Percentiles rank a stretch among this genome's conserved stretches.
Evolutionary conservation across 2,329 filamentous ascomycete species (phyloP).

Genomic region (Apiospora kogelbergensis): DNA sequence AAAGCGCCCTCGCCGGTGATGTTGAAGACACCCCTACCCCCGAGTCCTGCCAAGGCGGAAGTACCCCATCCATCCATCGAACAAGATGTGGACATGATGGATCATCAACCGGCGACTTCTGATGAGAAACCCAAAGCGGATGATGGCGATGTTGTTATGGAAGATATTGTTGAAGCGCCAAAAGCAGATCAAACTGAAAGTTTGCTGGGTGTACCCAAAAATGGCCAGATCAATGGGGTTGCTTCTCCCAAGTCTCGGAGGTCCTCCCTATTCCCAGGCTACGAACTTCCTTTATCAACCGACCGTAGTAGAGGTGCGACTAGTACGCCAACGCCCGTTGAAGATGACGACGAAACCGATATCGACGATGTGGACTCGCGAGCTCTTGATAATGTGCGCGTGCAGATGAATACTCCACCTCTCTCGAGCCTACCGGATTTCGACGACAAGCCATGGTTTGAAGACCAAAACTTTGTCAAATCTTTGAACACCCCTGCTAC

Average conservation of each 20-base stretch:
- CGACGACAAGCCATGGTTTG: conserved; percentile 45
- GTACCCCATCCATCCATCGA: conserved; percentile 29
- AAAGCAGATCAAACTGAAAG: not conserved
- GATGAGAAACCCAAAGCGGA: conserved; percentile 23
- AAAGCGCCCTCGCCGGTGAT: conserved; percentile 18
- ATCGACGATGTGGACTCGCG: conserved; percentile 53
- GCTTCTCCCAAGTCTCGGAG: conserved; percentile 18
- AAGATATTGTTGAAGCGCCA: conserved; percentile 28
- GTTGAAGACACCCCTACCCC: conserved; percentile 12
- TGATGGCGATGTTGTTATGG: conserved; percentile 37
- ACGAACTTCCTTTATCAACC: conserved; percentile 24
- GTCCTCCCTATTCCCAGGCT: conserved; percentile 25
- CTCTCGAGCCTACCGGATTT: conserved; percentile 53
- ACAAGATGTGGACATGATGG: conserved; percentile 23
- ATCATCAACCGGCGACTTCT: conserved; percentile 12
- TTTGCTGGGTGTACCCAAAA: conserved; percentile 11
- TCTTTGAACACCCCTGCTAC: conserved; percentile 39
- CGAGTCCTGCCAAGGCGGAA: conserved; percentile 18
- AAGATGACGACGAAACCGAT: conserved; percentile 55
- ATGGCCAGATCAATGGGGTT: conserved; percentile 14
- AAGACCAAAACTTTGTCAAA: conserved; percentile 45
- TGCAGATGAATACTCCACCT: conserved; percentile 55
- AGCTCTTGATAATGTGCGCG: conserved; percentile 48
- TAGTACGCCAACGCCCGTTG: conserved; percentile 49
- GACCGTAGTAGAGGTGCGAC: conserved; percentile 29